Evolutionary conservation across 2,329 filamentous ascomycete species (phyloP), one percentile per base, ranked within the genome.

Genomic region (Colletotrichum paranaense): DNA sequence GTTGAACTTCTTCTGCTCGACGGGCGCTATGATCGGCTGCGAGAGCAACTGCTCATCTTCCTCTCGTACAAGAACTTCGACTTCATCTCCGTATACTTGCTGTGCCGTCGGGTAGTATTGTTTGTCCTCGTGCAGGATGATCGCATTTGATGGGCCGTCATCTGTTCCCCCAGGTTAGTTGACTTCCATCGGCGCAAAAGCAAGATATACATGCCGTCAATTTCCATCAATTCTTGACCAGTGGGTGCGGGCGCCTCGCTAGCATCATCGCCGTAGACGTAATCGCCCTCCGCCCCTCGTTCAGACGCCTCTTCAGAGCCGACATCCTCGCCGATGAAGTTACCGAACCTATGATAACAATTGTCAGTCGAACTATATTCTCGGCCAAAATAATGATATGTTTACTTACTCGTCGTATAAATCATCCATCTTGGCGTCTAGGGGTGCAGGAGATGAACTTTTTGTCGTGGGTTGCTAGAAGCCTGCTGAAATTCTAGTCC

Each of bases 41-140:
- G 94, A 92, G 75, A 99, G 89, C 59, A 95, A 94, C 82, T 99
- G 97, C 73, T 95, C 94, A 86, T 99, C 97, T 85, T 98, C 97
- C 83, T 99, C 97, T 80, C 98, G 94, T 49, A 99, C 96, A 83
- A 98, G 86, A 1, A 96, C 97, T 85, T 99, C 97, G 78, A 99
- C 97, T 84, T 97, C 95, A 78, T 92, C 89, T 65, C 97, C 97
- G 81, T 98, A 99, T 55, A 98, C 92, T 83, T 99, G 97, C 80
- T 96, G 92, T 69, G 97, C 97, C n/a, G 95, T 98, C 35, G 97
- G 97, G 81, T 99, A 99, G 84, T 99, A 99, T 82, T 98, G 97
- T 84, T 99, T 99, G 86, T 99, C 97, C 87, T 99, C 97, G 85
- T 99, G 97, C 58, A 99, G 90, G 71, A 99, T 90, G n/a, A 99